Evolutionary conservation across 1,284 basidiomycete genomes (phyloP).

Genomic region (Sphaerobolus stellatus): DNA sequence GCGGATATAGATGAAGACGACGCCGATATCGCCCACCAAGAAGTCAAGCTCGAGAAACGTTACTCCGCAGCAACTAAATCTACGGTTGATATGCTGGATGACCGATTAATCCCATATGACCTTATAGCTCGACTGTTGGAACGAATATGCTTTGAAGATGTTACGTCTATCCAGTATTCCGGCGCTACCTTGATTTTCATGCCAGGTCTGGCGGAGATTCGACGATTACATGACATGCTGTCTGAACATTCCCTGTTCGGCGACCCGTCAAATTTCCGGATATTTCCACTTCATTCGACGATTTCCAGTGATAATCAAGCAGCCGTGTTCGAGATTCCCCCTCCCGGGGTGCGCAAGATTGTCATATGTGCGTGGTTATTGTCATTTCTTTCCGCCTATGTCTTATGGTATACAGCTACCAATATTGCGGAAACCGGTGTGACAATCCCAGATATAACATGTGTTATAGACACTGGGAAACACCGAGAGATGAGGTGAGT

Average conservation of each 20-base stretch:
- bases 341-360: slow-evolving; percentile 81
- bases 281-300: slow-evolving; percentile 93
- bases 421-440: slow-evolving; percentile 93
- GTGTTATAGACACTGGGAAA: slow-evolving; percentile 95
- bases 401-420: slow-evolving; percentile 46
- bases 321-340: slow-evolving; percentile 88
- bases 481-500: slow-evolving; percentile 86
- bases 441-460: slow-evolving; percentile 97
- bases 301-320: slow-evolving; percentile 89
- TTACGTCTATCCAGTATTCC: slow-evolving; percentile 60
- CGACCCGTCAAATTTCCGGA: slow-evolving; percentile 61
- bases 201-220: slow-evolving; percentile 92
- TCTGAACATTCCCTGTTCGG: slow-evolving; percentile 78
- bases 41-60: slow-evolving; percentile 64
- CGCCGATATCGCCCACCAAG: slow-evolving; percentile 41
- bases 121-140: slow-evolving; percentile 87
- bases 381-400: background rate
- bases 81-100: slow-evolving; percentile 87
- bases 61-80: slow-evolving; percentile 73
- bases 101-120: slow-evolving; percentile 88
- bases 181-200: slow-evolving; percentile 89
- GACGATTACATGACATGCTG: slow-evolving; percentile 83
- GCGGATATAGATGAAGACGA: slow-evolving; percentile 77
- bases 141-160: slow-evolving; percentile 77
- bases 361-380: slow-evolving; percentile 67